Evolutionary conservation across 2,329 filamentous ascomycete species (phyloP).

Genomic region (Conoideocrella luteorostrata): DNA sequence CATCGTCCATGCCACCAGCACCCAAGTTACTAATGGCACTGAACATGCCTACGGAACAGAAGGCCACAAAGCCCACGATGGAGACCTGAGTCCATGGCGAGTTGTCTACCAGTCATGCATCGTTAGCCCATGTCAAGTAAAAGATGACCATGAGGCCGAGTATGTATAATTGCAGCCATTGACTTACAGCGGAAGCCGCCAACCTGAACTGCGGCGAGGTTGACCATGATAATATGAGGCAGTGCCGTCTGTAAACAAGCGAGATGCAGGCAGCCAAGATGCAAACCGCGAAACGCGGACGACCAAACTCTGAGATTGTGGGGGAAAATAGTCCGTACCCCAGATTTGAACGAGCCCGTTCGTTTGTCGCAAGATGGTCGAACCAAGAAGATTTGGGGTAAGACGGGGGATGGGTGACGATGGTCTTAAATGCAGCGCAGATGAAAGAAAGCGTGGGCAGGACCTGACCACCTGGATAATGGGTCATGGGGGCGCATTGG

Average conservation of each 20-base stretch:
- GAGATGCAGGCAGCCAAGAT: too few species aligned
- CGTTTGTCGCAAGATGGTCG: neutral
- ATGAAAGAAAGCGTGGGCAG: neutral
- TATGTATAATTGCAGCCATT: neutral
- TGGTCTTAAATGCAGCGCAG: neutral
- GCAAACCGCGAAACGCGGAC: too few species aligned
- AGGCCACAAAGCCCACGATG: constrained; percentile 17
- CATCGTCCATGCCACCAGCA: constrained; percentile 36
- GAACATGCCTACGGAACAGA: constrained; percentile 49
- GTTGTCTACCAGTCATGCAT: constrained; percentile 4
- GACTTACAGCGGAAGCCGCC: constrained; percentile 6
- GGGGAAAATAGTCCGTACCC: neutral
- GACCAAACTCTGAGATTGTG: neutral
- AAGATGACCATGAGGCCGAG: too few species aligned
- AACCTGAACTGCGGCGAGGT: constrained; percentile 4
- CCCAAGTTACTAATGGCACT: constrained; percentile 58
- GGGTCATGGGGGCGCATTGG: neutral
- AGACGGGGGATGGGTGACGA: neutral
- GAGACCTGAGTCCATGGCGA: constrained; percentile 13
- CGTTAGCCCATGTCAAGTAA: too few species aligned
- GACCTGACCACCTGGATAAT: neutral
- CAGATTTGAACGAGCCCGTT: neutral
- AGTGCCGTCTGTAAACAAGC: too few species aligned
- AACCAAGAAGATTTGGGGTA: neutral
- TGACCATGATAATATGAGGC: neutral